Conservation (phyloP, 495 filamentous ascomycete species). For the Xylaria palmicola region DNA sequence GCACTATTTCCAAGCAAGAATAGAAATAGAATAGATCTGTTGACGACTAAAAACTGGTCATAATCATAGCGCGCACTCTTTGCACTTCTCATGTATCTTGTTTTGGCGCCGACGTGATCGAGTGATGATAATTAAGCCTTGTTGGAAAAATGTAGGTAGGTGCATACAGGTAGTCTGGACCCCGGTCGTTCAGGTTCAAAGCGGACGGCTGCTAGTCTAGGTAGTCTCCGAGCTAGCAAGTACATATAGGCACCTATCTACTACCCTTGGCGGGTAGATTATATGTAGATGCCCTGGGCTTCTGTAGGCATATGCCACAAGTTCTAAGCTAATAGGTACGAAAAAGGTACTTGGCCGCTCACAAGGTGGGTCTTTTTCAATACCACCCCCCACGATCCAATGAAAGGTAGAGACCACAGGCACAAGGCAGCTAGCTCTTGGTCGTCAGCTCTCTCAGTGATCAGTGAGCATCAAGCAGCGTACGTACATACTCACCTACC, state of each 20-base stretch:
- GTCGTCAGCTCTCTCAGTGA: constrained; percentile 28
- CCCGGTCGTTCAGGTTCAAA: neutral
- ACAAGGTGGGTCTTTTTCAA: neutral
- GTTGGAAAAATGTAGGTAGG: neutral
- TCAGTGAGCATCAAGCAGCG: constrained; percentile 10
- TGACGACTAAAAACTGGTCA: neutral
- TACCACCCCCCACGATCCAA: neutral
- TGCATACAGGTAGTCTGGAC: neutral
- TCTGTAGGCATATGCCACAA: no score
- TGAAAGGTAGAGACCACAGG: neutral
- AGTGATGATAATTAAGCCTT: neutral
- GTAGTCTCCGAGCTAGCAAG: no score
- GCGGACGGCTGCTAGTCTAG: neutral
- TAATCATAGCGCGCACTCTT: neutral
- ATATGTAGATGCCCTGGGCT: no score
- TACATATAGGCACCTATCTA: no score
- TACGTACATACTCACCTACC: neutral
- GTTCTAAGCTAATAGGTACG: neutral
- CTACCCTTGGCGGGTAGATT: no score
- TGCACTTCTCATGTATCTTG: neutral
- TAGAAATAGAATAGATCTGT: neutral
- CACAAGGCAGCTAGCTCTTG: constrained; percentile 29
- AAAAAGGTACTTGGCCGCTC: neutral
- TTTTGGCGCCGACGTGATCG: constrained; percentile 1
- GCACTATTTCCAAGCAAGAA: no score